These are phyloP conservation scores for Croton setiger DNA, from an alignment of 441 rosid genomes.

Conservation along the genomic window DNA sequence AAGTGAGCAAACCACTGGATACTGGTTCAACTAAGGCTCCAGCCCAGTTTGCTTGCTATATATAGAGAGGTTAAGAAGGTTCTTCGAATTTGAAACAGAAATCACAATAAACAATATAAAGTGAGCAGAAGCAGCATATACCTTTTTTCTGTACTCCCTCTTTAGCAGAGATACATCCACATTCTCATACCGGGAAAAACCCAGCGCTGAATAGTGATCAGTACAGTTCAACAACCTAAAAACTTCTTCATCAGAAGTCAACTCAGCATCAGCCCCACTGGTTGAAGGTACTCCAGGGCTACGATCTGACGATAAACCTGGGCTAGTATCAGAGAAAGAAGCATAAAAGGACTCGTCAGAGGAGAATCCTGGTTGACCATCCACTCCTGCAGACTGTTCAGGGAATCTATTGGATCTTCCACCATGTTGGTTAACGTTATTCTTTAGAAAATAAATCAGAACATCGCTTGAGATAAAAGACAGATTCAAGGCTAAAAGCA, in stretches of 20 bases:
- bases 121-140: slow-evolving; percentile 21
- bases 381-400: slow-evolving; percentile 51
- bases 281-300: slow-evolving; percentile 82
- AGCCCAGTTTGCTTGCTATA: no score
- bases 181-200: slow-evolving; percentile 59
- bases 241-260: slow-evolving; percentile 93
- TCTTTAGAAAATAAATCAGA: slow-evolving; percentile 68
- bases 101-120: slow-evolving; percentile 4
- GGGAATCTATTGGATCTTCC: slow-evolving; percentile 37
- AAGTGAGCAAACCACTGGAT: neutral
- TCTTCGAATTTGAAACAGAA: slow-evolving; percentile 7
- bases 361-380: slow-evolving; percentile 40
- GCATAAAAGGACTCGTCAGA: slow-evolving; percentile 46
- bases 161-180: slow-evolving; percentile 71
- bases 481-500: slow-evolving; percentile 74
- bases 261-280: slow-evolving; percentile 75
- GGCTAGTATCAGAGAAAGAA: slow-evolving; percentile 54
- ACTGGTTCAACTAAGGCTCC: no score
- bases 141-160: slow-evolving; percentile 95
- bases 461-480: slow-evolving; percentile 90
- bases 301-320: slow-evolving; percentile 64
- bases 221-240: slow-evolving; percentile 67
- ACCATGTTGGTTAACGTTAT: slow-evolving; percentile 49
- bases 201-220: slow-evolving; percentile 85
- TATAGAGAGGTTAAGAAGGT: neutral